phyloP scores from a whole-genome alignment of 2,329 filamentous ascomycete species.

The Diaporthe nobilis region DNA sequence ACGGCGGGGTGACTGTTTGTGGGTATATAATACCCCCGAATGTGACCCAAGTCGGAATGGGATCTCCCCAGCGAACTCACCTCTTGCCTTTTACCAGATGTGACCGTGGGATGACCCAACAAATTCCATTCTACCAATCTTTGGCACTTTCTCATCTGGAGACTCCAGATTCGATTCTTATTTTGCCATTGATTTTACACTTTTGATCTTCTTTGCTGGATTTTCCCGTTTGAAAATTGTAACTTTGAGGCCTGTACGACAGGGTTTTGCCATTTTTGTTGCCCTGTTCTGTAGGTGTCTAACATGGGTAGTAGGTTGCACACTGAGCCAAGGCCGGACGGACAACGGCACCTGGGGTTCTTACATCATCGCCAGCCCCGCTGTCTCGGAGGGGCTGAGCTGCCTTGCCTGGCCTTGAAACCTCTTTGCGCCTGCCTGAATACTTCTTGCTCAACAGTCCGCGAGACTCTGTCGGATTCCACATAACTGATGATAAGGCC shows the following conservation, averaged over 20 bases:
- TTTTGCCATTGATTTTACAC: slow-evolving; percentile 46
- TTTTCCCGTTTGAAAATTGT: slow-evolving; percentile 46
- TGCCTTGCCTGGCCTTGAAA: slow-evolving; percentile 12
- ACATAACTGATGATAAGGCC: neutral
- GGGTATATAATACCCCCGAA: slow-evolving; percentile 42
- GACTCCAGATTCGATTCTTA: slow-evolving; percentile 58
- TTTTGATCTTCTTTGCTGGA: neutral
- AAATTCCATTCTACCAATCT: slow-evolving; percentile 67
- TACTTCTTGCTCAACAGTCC: neutral
- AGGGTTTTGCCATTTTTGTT: neutral
- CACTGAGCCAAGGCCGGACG: neutral
- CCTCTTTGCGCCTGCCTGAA: neutral
- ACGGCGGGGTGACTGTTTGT: too few relatives aligned
- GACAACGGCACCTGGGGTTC: slow-evolving; percentile 2
- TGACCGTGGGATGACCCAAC: slow-evolving; percentile 74
- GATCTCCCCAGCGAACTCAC: slow-evolving; percentile 80
- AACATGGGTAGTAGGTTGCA: neutral
- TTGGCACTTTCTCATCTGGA: slow-evolving; percentile 58
- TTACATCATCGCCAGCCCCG: slow-evolving; percentile 39
- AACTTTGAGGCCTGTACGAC: neutral
- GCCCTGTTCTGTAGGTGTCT: neutral
- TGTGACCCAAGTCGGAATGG: slow-evolving; percentile 66
- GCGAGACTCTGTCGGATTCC: neutral
- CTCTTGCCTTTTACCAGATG: slow-evolving; percentile 87
- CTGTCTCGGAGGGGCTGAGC: slow-evolving; percentile 37